Base-by-base conservation (phyloP, 1,284 basidiomycete genomes). In the Ceratobasidium theobromae region DNA sequence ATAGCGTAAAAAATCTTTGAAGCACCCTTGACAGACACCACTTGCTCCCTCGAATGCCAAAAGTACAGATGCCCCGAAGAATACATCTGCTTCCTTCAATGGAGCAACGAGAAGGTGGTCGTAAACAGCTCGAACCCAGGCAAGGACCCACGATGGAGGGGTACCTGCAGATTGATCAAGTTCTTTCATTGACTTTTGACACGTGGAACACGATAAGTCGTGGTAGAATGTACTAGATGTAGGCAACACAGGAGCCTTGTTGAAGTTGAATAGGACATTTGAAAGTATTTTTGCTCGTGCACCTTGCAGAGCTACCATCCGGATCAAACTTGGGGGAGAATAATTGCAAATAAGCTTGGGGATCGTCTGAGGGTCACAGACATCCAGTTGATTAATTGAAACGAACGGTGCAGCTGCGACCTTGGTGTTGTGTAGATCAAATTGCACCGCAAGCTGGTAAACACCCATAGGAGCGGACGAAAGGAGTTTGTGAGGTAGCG, bases 221-320 rank as follows among this genome's bases (percentile, higher is more conserved):
- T 52, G 33, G 18, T 45, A 45, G 35, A 38, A 38, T 16, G 35
- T 38, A 38, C 35, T 38, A 6, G 35, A 46, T 5, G 43, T 46
- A 9, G 48, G 48, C 48, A 9, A 12, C 6, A 51, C 28, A 18
- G 48, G 23, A 5, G 18, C 12, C 9, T n/a, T 25, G 48, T 27
- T 25, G 28, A 8, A 51, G 6, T 32, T 28, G 58, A 62, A 62
- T 23, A 62, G n/a, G 11, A 62, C 33, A 21, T 62, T 33, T 12
- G 46, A 32, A 11, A 62, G 32, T n/a, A 62, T 51, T 38, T 51
- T 62, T 16, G 33, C 30, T 18, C 58, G 58, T 11, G 35, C 18
- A 5, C 18, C 25, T 51, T 62, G 45, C 12, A 46, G 18, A 25
- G 28, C 23, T 3, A 62, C 25, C 18, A 62, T 14, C 2, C 48